Evolutionary conservation across 2,329 filamentous ascomycete genomes (phyloP), one percentile per base, ranked within the genome.

Genomic region (Graphium sp.): DNA sequence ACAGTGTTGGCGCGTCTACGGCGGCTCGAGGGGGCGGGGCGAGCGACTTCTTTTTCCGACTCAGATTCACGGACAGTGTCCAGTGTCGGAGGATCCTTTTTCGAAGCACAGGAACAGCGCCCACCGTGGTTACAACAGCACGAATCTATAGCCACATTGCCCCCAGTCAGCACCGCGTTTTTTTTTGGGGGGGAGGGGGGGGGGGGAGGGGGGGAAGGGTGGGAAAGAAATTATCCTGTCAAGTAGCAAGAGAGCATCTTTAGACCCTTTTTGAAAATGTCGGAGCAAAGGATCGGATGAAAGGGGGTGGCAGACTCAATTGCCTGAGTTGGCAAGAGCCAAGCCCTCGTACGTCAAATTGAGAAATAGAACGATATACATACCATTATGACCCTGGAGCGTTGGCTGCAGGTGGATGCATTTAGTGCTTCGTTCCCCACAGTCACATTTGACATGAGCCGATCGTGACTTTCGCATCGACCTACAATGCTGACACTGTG

Each of bases 401-500:
- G 60, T 58, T 29, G 61, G 60, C 41, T 69, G 62, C 44, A 73
- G 41, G 48, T 75, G 67, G 34, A 63, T 54, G 50, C 71, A 75
- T 49, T 70, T 70, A 60, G 78, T 77, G 36, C 74, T 73, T 66
- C 92, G 94, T 55, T 92, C 82, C 50, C 83, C 85, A 55, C 89
- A 98, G 55, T 95, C 85, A 58, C 89, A 98, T 55, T 89, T 92
- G 47, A 89, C 72, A 55, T 95, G 89, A 39, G 87, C 82, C 34
- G 85, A 77, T 44, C 89, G 82, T 53, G 83, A 87, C 66, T 95
- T 95, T 60, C 89, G 85, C 65, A 92, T 78, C 41, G 79, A 73
- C 52, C 89, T 87, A 59, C 89, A 98, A 59, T 98, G 89, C 41
- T 83, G 72, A 58, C 89, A 98, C 74, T 98, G 89, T 44, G 89